A percentile compares a stretch with the other conserved stretches of the same genome.
Evolutionary conservation across 192 early-diverging fungal species (phyloP).

Genomic region (Lobosporangium transversale): DNA sequence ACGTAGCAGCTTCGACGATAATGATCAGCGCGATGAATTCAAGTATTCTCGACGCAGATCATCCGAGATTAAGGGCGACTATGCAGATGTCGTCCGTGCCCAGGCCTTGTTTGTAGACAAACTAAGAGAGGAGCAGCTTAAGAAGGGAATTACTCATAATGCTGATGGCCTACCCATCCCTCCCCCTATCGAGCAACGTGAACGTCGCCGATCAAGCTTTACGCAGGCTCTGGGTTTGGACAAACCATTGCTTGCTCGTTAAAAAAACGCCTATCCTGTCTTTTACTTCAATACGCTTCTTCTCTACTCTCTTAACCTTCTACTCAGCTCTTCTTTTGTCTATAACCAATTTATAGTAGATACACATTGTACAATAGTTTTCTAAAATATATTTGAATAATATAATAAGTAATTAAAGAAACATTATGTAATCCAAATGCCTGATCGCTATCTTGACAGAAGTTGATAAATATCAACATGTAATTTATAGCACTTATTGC

Average conservation of each 20-base stretch:
- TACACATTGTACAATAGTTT: too few relatives aligned
- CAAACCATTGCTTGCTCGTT: constrained; percentile 30
- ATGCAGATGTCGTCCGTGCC: constrained; percentile 15
- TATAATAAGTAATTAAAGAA: too few relatives aligned
- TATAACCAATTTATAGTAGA: too few relatives aligned
- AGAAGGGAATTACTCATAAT: constrained; percentile 15
- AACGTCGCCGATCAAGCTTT: constrained; percentile 26
- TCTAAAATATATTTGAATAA: too few relatives aligned
- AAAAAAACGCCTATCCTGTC: constrained; percentile 5
- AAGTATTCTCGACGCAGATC: constrained; percentile 11
- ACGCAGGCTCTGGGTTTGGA: constrained; percentile 23
- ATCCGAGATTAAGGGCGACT: constrained; percentile 13
- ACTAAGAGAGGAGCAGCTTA: constrained; percentile 24
- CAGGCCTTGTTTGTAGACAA: constrained; percentile 34
- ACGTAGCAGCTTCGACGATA: constrained; percentile 6
- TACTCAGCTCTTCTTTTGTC: too few relatives aligned
- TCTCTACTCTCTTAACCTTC: too few relatives aligned
- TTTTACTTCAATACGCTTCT: too few relatives aligned
- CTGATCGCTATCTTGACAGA: too few relatives aligned
- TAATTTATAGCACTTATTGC: too few relatives aligned
- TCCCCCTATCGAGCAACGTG: not conserved
- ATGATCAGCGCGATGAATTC: constrained; percentile 10
- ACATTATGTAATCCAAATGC: too few relatives aligned
- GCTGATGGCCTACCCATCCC: constrained; percentile 33
- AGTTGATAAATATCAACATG: too few relatives aligned